Base-by-base conservation (phyloP, 768 basidiomycete genomes). In the Thelephora ganbajun region DNA sequence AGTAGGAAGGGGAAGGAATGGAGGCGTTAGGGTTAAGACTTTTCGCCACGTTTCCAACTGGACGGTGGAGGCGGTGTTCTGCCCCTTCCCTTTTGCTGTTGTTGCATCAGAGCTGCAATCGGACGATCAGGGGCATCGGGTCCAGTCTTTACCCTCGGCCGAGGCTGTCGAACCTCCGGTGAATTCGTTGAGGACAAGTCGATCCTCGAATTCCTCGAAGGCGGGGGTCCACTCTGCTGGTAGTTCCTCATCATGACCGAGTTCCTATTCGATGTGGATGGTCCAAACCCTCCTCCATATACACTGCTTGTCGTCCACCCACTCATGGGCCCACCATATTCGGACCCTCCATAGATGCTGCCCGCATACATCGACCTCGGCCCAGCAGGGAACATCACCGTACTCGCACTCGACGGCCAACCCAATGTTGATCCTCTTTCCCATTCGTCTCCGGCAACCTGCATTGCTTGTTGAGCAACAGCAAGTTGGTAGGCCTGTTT, bases 401-500 rank as follows among this genome's bases (percentile, higher is more conserved):
- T 69, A 1, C 69, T 64, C 35, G 58, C 59, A 6, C 67, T 74
- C 46, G 84, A 87, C 26, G 26, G 9, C 26, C 26, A 30, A 9
- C 26, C 26, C 26, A 30, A 30, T 30, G 26, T 30, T 30, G 26
- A 30, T 6, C 77, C 73, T 33, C 88, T 79, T 59, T 92, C 89
- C 89, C 89, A 92, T 59, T 91, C 87, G 30, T 91, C 89, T 16
- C 74, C 86, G n/a, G 89, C 89, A 6, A 80, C 77, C 6, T 79
- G 82, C 74, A 90, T 82, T 4, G 89, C 89, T 54, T 91, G 89
- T 61, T 89, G 89, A 5, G 89, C 89, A 37, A 92, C 83, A 2
- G 89, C 83, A 69, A 84, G 77, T 62, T 91, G 89, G 58, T 88
- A 92, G 3, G 88, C 79, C 61, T 91, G 89, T 62, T 91, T 91